These are phyloP conservation scores for Wickerhamiella occidentalis DNA, from an alignment of 805 yeast species.

Conservation along the genomic window DNA sequence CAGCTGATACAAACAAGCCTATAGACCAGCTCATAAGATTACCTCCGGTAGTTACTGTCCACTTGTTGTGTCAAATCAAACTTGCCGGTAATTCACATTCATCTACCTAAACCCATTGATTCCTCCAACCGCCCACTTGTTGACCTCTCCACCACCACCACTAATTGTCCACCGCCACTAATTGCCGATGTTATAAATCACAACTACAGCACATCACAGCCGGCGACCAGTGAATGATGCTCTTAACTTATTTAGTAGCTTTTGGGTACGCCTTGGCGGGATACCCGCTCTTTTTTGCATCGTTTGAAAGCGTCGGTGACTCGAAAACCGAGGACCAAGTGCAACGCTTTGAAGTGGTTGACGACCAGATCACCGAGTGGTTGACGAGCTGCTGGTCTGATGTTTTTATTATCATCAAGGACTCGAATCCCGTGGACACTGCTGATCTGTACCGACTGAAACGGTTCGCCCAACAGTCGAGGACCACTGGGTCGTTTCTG, in stretches of 20 bases:
- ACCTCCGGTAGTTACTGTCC: no score
- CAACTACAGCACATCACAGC: neutral
- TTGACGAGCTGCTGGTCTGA: slow-evolving; percentile 22
- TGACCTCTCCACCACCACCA: no score
- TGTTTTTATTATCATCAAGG: slow-evolving; percentile 19
- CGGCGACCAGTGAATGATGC: neutral
- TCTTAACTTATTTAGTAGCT: neutral
- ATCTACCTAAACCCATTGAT: no score
- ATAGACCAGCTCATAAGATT: no score
- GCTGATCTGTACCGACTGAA: slow-evolving; percentile 15
- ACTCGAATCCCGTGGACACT: slow-evolving; percentile 18
- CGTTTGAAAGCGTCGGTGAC: slow-evolving; percentile 22
- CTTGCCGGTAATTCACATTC: no score
- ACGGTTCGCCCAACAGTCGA: slow-evolving; percentile 19
- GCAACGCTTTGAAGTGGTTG: slow-evolving; percentile 13
- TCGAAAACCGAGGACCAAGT: slow-evolving; percentile 6
- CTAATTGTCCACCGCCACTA: no score
- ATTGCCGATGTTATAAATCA: no score
- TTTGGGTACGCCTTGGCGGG: slow-evolving; percentile 13
- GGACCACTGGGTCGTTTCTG: slow-evolving; percentile 20
- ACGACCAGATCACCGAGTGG: slow-evolving; percentile 20
- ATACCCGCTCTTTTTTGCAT: slow-evolving; percentile 21
- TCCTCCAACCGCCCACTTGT: no score
- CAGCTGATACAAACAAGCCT: no score
- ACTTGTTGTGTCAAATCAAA: no score